Evolutionary conservation across 441 rosid genomes (phyloP).

Genomic region (Kokia cookei): DNA sequence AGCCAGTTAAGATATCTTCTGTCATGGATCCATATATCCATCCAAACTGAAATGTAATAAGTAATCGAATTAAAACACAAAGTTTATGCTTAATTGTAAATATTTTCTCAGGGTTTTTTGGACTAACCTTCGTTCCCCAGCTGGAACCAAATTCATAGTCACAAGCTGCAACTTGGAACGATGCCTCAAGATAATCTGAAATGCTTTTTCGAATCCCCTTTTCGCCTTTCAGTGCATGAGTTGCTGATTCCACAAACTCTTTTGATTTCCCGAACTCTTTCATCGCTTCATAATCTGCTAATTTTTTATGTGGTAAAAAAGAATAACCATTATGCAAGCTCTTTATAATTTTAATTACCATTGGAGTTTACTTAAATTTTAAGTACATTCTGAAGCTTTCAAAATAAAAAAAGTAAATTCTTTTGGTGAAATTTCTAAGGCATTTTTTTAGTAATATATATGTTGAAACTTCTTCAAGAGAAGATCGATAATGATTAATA

Average conservation of each 20-base stretch:
- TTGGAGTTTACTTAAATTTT: too few relatives aligned
- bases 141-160: constrained; percentile 33
- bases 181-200: constrained; percentile 19
- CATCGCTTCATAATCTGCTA: neutral
- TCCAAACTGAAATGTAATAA: constrained; percentile 28
- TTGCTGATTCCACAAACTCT: constrained; percentile 29
- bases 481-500: too few relatives aligned
- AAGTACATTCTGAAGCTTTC: too few relatives aligned
- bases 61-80: neutral
- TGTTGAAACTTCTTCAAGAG: too few relatives aligned
- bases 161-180: constrained; percentile 36
- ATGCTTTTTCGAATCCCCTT: constrained; percentile 7
- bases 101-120: neutral
- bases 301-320: neutral
- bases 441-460: too few relatives aligned
- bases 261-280: constrained; percentile 40
- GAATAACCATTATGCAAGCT: neutral
- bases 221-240: constrained; percentile 37
- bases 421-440: too few relatives aligned
- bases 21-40: constrained; percentile 42
- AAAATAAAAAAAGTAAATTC: too few relatives aligned
- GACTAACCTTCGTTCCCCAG: constrained; percentile 53
- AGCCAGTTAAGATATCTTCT: constrained; percentile 45
- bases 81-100: neutral
- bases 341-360: too few relatives aligned